A percentile compares a stretch with the other conserved stretches of the same genome.
These are phyloP conservation scores for Ceratocystiopsis minuta DNA, from an alignment of 2,329 filamentous ascomycete species.

Conservation along the genomic window DNA sequence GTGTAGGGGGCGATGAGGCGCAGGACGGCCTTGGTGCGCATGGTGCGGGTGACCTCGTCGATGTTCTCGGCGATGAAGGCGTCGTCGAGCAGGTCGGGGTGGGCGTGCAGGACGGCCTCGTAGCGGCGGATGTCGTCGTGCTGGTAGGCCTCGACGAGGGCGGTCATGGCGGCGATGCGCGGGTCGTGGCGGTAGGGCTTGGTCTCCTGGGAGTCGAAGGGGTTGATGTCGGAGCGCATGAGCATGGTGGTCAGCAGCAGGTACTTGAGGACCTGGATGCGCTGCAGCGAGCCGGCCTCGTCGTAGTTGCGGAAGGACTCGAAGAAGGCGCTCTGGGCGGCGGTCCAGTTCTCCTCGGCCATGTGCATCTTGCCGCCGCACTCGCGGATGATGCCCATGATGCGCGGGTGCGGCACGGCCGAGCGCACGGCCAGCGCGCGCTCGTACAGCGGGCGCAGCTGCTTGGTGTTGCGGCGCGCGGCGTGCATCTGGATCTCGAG, in stretches of 20 bases:
- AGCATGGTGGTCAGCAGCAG: conserved; percentile 93
- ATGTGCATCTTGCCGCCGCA: conserved; percentile 99
- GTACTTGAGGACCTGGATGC: conserved; percentile 95
- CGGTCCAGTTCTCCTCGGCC: conserved; percentile 98
- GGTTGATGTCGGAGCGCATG: conserved; percentile 96
- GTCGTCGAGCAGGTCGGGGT: conserved; percentile 77
- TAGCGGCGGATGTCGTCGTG: conserved; percentile 86
- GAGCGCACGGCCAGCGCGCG: conserved; percentile 81
- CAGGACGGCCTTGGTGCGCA: conserved; percentile 88
- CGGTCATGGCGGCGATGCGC: conserved; percentile 90
- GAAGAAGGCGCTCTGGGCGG: conserved; percentile 93
- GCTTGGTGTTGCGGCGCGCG: conserved; percentile 92
- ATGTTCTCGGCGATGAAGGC: conserved; percentile 98
- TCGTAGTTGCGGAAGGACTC: conserved; percentile 98
- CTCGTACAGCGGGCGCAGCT: conserved; percentile 82
- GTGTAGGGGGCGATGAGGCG: conserved; percentile 92
- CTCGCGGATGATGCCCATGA: conserved; percentile 97
- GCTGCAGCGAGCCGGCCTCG: conserved; percentile 86
- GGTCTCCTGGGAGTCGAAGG: conserved; percentile 95
- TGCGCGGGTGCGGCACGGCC: conserved; percentile 95
- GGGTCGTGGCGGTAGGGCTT: conserved; percentile 96
- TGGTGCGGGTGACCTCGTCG: conserved; percentile 93
- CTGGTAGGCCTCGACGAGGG: conserved; percentile 91
- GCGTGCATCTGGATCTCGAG: conserved; percentile 98
- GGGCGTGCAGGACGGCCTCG: conserved; percentile 69